A percentile compares a stretch with the other conserved stretches of the same genome.
Conservation (phyloP, 352 stramenopile genomes). For the Paralagenidium karlingii region DNA sequence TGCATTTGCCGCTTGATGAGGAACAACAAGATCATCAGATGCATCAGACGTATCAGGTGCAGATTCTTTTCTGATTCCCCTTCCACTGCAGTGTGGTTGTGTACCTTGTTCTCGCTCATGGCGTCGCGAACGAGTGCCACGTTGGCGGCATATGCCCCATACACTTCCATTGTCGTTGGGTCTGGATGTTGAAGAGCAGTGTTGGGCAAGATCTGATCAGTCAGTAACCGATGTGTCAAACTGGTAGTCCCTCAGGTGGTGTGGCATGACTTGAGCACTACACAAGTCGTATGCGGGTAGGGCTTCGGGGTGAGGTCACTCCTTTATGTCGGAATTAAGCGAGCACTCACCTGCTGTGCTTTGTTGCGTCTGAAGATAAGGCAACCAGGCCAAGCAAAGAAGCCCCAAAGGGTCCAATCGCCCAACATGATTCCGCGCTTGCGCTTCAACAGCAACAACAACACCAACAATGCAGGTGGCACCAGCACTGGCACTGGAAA, state of each 20-base stretch:
- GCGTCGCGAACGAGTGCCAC: constrained; percentile 49
- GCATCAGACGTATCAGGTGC: background rate
- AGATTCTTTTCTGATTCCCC: too few relatives aligned
- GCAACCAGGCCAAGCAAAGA: too few relatives aligned
- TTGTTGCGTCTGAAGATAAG: too few relatives aligned
- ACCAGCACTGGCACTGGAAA: constrained; percentile 18
- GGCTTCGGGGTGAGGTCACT: too few relatives aligned
- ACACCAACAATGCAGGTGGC: constrained; percentile 14
- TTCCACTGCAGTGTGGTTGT: background rate
- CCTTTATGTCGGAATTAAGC: too few relatives aligned
- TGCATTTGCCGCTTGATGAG: constrained; percentile 34
- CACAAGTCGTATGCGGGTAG: too few relatives aligned
- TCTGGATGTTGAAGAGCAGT: background rate
- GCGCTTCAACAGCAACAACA: constrained; percentile 24
- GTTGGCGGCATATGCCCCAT: constrained; percentile 26
- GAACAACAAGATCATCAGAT: constrained; percentile 1
- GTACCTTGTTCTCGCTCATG: constrained; percentile 48
- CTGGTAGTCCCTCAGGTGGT: too few relatives aligned
- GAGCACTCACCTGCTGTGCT: too few relatives aligned
- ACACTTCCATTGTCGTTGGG: constrained; percentile 56
- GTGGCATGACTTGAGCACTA: too few relatives aligned
- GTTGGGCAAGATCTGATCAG: background rate
- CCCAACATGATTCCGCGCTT: constrained; percentile 75
- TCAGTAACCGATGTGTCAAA: too few relatives aligned
- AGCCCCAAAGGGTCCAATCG: too few relatives aligned